phyloP scores from a whole-genome alignment of 345 rosid genomes.

The Hirschfeldia incana region DNA sequence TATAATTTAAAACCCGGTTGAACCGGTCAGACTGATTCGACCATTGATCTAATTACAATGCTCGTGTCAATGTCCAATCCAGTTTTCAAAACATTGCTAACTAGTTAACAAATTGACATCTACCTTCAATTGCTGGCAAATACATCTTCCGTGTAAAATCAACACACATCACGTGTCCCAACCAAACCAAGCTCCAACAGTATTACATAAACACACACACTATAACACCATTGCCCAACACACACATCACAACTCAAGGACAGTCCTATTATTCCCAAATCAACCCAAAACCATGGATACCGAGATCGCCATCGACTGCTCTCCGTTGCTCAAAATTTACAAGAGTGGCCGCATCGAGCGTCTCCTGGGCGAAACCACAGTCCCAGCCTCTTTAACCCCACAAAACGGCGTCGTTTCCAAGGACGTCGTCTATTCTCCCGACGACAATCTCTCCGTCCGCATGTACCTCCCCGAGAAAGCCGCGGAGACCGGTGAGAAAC shows the following conservation, averaged over 20 bases:
- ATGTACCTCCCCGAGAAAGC: slow-evolving; percentile 41
- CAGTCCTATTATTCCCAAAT: slow-evolving; percentile 1
- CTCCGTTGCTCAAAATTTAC: slow-evolving; percentile 41
- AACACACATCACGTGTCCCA: slow-evolving; percentile 24
- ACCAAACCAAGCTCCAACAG: slow-evolving; percentile 6
- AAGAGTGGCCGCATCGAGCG: slow-evolving; percentile 58
- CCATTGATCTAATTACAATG: no score
- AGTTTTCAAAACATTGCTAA: no score
- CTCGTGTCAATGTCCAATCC: no score
- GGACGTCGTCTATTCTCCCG: slow-evolving; percentile 45
- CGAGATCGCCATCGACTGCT: slow-evolving; percentile 38
- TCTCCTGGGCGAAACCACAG: slow-evolving; percentile 39
- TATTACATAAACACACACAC: background rate
- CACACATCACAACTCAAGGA: background rate
- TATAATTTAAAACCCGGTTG: no score
- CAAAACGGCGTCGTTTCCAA: slow-evolving; percentile 42
- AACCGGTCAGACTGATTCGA: no score
- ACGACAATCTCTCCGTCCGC: slow-evolving; percentile 36
- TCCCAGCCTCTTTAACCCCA: slow-evolving; percentile 42
- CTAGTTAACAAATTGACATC: slow-evolving; percentile 12
- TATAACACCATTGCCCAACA: no score
- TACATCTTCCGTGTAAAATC: slow-evolving; percentile 5
- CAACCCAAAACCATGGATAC: slow-evolving; percentile 27
- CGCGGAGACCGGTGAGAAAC: slow-evolving; percentile 33
- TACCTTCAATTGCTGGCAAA: slow-evolving; percentile 2